Evolutionary conservation across 331 rosid species (phyloP).

Genomic region (Phaseolus coccineus): DNA sequence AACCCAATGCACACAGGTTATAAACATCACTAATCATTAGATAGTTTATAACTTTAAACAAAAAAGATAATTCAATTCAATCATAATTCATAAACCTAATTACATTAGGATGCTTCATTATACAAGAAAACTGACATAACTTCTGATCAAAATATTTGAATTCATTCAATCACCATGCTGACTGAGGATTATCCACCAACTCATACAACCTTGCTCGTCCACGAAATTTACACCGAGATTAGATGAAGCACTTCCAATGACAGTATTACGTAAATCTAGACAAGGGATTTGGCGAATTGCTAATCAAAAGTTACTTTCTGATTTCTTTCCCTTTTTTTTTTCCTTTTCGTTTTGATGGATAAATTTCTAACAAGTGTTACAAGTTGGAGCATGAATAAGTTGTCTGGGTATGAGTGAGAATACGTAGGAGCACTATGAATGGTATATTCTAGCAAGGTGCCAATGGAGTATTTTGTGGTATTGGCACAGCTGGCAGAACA

Average conservation of each 20-base stretch:
- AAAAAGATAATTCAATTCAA: neutral
- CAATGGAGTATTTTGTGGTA: constrained; percentile 22
- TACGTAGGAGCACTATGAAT: constrained; percentile 32
- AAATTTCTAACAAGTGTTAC: constrained; percentile 50
- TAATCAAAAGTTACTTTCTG: constrained; percentile 36
- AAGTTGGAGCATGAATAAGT: constrained; percentile 41
- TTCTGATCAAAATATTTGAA: neutral
- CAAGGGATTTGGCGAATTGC: constrained; percentile 10
- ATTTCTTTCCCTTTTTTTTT: neutral
- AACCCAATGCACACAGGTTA: neutral
- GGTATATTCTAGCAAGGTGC: constrained; percentile 48
- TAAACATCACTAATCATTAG: neutral
- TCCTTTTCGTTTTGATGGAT: constrained; percentile 13
- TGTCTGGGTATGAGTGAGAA: constrained; percentile 40
- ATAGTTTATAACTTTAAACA: neutral
- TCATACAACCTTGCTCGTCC: constrained; percentile 21
- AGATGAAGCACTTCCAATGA: neutral
- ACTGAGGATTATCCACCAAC: neutral
- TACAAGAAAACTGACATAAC: neutral
- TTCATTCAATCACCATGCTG: constrained; percentile 6
- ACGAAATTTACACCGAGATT: constrained; percentile 17
- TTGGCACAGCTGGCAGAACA: constrained; percentile 41
- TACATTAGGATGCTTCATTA: neutral
- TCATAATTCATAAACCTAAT: neutral
- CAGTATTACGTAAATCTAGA: constrained; percentile 1